Conservation (phyloP, 192 early-diverging fungal genomes). For the Coemansia sp. region DNA sequence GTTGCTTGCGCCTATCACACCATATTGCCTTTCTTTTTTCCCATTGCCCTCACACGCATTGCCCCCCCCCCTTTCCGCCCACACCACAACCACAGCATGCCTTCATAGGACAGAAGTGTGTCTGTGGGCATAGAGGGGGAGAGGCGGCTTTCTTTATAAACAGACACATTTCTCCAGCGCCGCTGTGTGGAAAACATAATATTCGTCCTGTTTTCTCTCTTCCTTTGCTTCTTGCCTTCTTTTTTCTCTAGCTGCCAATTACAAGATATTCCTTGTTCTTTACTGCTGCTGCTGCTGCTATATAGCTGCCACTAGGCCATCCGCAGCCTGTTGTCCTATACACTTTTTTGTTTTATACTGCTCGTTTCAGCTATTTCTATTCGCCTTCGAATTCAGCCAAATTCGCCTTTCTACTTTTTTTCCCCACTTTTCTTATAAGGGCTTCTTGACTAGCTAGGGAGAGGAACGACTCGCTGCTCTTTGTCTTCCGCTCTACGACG, state of each 20-base stretch:
- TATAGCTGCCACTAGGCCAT: conserved; percentile 1
- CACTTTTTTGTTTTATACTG: background rate
- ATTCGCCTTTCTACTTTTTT: background rate
- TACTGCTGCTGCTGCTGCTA: background rate
- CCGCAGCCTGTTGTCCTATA: background rate
- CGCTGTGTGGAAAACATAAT: background rate
- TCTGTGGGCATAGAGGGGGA: background rate
- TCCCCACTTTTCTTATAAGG: background rate
- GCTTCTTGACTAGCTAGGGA: background rate
- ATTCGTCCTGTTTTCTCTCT: background rate
- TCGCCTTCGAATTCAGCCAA: background rate
- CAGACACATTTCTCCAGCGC: background rate
- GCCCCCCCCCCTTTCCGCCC: background rate
- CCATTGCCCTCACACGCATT: too few relatives aligned
- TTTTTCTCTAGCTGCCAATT: too few relatives aligned
- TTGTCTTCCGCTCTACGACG: background rate
- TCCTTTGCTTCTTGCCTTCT: background rate
- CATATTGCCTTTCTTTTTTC: background rate
- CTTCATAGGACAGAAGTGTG: background rate
- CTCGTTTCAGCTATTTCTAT: conserved; percentile 3
- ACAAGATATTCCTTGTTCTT: background rate
- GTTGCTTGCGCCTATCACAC: background rate
- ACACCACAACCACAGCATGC: background rate
- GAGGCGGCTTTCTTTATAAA: background rate
- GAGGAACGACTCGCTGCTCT: background rate